A percentile compares a stretch with the other conserved stretches of the same genome.
Conservation (phyloP, 164 flowering plant genomes). For the Macadamia integrifolia region DNA sequence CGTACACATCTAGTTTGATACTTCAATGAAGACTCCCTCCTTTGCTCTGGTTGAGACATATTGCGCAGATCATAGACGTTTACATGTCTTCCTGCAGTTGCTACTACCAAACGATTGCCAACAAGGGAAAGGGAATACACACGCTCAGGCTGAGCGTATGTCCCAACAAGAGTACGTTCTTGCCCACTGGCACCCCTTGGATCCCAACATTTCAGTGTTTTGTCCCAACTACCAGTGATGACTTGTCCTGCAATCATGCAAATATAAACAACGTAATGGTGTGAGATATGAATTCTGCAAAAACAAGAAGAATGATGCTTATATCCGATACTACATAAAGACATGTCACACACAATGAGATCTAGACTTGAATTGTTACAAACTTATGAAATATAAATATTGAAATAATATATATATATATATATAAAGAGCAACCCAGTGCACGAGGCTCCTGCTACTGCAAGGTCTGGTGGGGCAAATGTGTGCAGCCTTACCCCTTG, state of each 20-base stretch:
- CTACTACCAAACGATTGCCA: constrained; percentile 90
- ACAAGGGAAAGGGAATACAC: constrained; percentile 93
- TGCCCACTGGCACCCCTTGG: constrained; percentile 98
- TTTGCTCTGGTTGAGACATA: constrained; percentile 98
- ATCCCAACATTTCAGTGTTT: constrained; percentile 97
- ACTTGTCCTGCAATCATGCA: constrained; percentile 64
- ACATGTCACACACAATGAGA: too few relatives aligned
- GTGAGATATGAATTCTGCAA: not conserved
- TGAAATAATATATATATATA: too few relatives aligned
- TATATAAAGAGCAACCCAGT: too few relatives aligned
- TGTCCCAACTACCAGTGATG: constrained; percentile 98
- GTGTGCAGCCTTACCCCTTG: too few relatives aligned
- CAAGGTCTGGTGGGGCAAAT: too few relatives aligned
- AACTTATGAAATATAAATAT: too few relatives aligned
- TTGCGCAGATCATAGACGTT: constrained; percentile 94
- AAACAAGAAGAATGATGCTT: too few relatives aligned
- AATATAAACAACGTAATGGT: constrained; percentile 1
- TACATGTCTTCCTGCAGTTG: constrained; percentile 98
- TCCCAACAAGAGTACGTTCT: constrained; percentile 85
- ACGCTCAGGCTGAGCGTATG: constrained; percentile 92
- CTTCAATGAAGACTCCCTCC: constrained; percentile 93
- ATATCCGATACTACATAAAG: too few relatives aligned
- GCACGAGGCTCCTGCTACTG: too few relatives aligned
- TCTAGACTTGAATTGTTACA: too few relatives aligned
- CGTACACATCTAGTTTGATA: constrained; percentile 98